Conservation (phyloP, 176 grass and related monocot species). For the Areca catechu region DNA sequence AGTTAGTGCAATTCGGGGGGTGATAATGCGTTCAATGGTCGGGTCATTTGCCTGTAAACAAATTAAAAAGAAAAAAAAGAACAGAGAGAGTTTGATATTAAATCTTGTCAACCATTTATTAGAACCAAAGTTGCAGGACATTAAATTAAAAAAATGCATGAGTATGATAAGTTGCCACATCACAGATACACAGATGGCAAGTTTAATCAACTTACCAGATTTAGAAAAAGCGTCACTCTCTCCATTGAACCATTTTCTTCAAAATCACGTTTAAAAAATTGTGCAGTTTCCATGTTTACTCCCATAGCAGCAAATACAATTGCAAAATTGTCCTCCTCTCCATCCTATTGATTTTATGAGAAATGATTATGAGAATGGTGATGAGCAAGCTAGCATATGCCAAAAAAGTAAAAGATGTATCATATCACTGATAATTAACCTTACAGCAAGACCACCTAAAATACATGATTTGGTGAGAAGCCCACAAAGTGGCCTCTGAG, state of each 20-base stretch:
- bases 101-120: no score
- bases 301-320: slow-evolving; percentile 98
- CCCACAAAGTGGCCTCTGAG: no score
- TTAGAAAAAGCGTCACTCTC: slow-evolving; percentile 82
- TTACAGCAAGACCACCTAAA: no score
- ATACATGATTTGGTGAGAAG: no score
- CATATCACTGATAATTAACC: no score
- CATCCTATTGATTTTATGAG: slow-evolving; percentile 23
- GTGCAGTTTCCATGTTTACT: slow-evolving; percentile 95
- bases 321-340: slow-evolving; percentile 84
- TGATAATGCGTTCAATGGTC: slow-evolving; percentile 91
- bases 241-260: slow-evolving; percentile 99
- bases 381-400: no score
- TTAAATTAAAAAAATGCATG: no score
- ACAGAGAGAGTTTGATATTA: no score
- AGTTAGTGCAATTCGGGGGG: slow-evolving; percentile 84
- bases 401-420: no score
- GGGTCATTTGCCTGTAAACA: slow-evolving; percentile 74
- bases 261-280: slow-evolving; percentile 94
- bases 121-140: no score
- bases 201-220: slow-evolving; percentile 46
- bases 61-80: neutral
- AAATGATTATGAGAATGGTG: no score
- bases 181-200: neutral
- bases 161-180: slow-evolving; percentile 9